A percentile compares a stretch with the other conserved stretches of the same genome.
Evolutionary conservation across 108 stramenopile species (phyloP).

Genomic region (Aurantiochytrium sp.): DNA sequence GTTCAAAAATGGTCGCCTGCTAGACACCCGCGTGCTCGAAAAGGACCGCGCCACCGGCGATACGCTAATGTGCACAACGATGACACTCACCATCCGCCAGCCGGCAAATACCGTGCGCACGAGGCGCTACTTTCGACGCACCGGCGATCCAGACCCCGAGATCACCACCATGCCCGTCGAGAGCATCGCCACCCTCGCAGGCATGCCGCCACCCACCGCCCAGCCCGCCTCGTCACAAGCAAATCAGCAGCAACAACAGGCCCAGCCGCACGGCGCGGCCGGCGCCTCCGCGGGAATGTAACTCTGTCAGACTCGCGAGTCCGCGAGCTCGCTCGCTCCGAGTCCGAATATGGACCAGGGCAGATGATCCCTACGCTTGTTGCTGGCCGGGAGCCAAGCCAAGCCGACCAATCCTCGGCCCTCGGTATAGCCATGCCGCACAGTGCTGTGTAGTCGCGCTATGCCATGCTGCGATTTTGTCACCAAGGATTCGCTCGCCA

Average conservation of each 20-base stretch:
- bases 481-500: too few relatives aligned
- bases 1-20: constrained; percentile 22
- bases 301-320: too few relatives aligned
- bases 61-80: not conserved
- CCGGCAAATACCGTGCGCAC: not conserved
- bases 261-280: not conserved
- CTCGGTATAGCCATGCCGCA: too few relatives aligned
- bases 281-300: not conserved
- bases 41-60: not conserved
- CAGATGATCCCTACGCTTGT: too few relatives aligned
- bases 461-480: too few relatives aligned
- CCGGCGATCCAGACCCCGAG: not conserved
- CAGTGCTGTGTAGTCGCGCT: too few relatives aligned
- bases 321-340: too few relatives aligned
- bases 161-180: constrained; percentile 4
- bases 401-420: too few relatives aligned
- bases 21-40: not conserved
- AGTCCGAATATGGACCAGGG: too few relatives aligned
- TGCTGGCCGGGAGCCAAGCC: too few relatives aligned
- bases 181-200: not conserved
- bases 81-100: not conserved
- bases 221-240: not conserved
- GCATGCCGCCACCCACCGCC: not conserved
- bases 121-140: not conserved
- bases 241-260: not conserved